Evolutionary conservation across 2,329 filamentous ascomycete genomes (phyloP), one percentile per base, ranked within the genome.

Genomic region (Penicillium palitans): DNA sequence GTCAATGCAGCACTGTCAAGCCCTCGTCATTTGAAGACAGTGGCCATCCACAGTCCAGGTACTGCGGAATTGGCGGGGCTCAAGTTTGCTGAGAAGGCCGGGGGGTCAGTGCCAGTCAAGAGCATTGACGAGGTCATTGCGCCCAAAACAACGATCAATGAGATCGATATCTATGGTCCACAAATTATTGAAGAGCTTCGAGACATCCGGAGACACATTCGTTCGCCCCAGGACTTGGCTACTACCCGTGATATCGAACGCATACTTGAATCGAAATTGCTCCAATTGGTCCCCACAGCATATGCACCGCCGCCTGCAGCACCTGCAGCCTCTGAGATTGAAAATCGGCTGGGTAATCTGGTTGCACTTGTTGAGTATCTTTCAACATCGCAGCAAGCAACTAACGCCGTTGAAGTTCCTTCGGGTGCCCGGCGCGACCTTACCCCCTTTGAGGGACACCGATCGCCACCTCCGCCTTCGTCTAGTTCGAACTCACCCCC

Each of bases 71-170:
- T 53, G 51, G 51, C 21, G 27, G 51, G 51, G 17, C 41, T 53
- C 7, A 27, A 27, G 31, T 53, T 53, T 27, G 33, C n/a, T 8
- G 41, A 27, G 8, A 53, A 17, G 7, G 2, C 17, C 7, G 24
- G 8, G 8, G 27, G 24, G 4, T 37, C 31, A 12, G 19, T 27
- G 31, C 31, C 31, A 17, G 17, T 9, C 6, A 15, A 33, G 19
- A 53, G 40, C 21, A 53, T 53, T 21, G 51, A 53, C 12, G 41
- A 47, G 47, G 21, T 53, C 13, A 53, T 53, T 47, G 44, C 17
- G 1, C 21, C 21, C 7, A 53, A 51, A 21, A 15, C 8, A 41
- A 7, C 48, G 4, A 29, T 3, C n/a, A 41, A 21, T 27, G 35
- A 19, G 10, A 10, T 10, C 39, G 21, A 17, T 15, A 19, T n/a